These are phyloP conservation scores for Zygosaccharomyces rouxii DNA, from an alignment of 805 yeast species.

Conservation along the genomic window DNA sequence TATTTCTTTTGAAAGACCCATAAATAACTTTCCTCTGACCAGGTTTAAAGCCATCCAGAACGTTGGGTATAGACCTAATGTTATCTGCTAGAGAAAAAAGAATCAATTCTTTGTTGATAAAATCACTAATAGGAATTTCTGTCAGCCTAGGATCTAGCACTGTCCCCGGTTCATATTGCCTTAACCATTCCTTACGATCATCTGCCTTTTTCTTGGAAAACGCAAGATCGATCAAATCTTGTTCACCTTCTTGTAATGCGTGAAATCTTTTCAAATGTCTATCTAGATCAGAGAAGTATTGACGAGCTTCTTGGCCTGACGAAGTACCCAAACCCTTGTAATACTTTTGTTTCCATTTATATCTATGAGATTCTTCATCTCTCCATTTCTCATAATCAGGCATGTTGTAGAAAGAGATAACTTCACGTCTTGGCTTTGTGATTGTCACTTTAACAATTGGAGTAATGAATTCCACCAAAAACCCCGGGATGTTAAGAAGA, in stretches of 20 bases:
- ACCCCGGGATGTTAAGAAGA: conserved; percentile 81
- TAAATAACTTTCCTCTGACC: conserved; percentile 92
- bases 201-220: conserved; percentile 94
- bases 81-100: conserved; percentile 96
- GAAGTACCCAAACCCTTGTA: conserved; percentile 99
- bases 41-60: conserved; percentile 93
- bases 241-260: conserved; percentile 73
- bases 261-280: conserved; percentile 83
- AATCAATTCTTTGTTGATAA: conserved; percentile 91
- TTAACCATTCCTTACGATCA: conserved; percentile 95
- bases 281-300: conserved; percentile 80
- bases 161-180: conserved; percentile 88
- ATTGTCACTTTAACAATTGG: conserved; percentile 92
- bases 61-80: conserved; percentile 89
- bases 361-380: conserved; percentile 66
- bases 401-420: conserved; percentile 82
- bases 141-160: conserved; percentile 72
- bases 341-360: conserved; percentile 89
- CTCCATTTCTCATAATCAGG: conserved; percentile 96
- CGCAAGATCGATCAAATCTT: conserved; percentile 78
- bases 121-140: conserved; percentile 85
- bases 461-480: conserved; percentile 87
- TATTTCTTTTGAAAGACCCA: conserved; percentile 78
- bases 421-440: conserved; percentile 53
- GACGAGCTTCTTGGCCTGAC: conserved; percentile 72